Evolutionary conservation across 352 stramenopile species (phyloP), one percentile per base, ranked within the genome.

Genomic region (Globisporangium viniferum): DNA sequence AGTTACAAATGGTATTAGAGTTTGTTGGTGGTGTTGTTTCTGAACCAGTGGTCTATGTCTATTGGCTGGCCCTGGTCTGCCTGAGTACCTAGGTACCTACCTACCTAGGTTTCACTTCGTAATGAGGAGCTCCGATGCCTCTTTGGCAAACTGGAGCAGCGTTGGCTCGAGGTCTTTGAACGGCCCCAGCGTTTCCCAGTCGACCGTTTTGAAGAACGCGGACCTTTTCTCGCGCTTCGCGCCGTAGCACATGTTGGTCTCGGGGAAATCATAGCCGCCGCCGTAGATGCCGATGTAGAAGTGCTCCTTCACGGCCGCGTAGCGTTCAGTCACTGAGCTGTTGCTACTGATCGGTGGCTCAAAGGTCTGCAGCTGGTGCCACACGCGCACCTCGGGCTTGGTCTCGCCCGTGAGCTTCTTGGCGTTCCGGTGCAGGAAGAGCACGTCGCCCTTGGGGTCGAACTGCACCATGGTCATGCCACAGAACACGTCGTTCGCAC

Each of bases 391-490:
- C 20, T 61, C 31, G 59, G 71, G 63, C 20, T 66, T 59, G 20
- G 70, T 64, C 5, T 67, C 39, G 20, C 72, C 70, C 7, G 65
- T 73, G 36, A 88, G 49, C 56, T 88, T 88, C 66, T 77, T 76
- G 12, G 62, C 67, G 35, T 88, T 88, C 41, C 78, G 76, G 35
- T 88, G 80, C 22, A 88, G 56, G 58, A 88, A 88, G 0, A 84
- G 27, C 15, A 86, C 72, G 12, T 80, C 66, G 8, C 75, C 56
- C 0, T 41, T 39, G 6, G 73, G 67, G 51, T 80, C 71, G 29
- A 70, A 69, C 56, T 82, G 76, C 36, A 76, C 76, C 80, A 89
- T 89, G 0, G 77, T 73, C 71, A 86, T 82, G 31, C 80, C 80
- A 41, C 80, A 89, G 49, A 86, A 87, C 24, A 80, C 79, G 44